Evolutionary conservation across 257 asterid species (phyloP).

Genomic region (Gardenia jasminoides): DNA sequence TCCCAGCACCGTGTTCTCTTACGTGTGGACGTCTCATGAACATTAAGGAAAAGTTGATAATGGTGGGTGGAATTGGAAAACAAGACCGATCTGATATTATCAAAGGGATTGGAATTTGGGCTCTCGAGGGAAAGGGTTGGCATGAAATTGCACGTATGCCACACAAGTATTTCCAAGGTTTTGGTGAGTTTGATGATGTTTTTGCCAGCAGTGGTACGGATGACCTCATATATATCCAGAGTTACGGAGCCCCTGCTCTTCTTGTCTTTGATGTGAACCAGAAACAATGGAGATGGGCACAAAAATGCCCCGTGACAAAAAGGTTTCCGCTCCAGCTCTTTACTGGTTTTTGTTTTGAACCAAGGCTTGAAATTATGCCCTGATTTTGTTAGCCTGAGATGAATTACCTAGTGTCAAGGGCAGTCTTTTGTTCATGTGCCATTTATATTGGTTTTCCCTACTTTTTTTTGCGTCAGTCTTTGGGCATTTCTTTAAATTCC

Average conservation of each 20-base stretch:
- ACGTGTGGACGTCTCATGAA: constrained; percentile 94
- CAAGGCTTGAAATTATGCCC: constrained; percentile 75
- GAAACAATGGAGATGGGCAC: constrained; percentile 91
- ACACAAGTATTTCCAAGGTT: constrained; percentile 80
- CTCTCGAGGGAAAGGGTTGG: constrained; percentile 69
- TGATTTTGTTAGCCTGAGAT: constrained; percentile 22
- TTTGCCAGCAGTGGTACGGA: constrained; percentile 89
- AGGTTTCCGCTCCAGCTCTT: constrained; percentile 95
- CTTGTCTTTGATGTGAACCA: constrained; percentile 61
- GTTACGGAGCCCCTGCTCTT: constrained; percentile 83
- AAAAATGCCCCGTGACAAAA: constrained; percentile 80
- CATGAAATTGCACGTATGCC: constrained; percentile 84
- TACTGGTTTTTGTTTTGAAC: constrained; percentile 91
- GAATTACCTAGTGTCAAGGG: background rate
- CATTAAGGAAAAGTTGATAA: constrained; percentile 65
- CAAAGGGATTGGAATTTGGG: constrained; percentile 91
- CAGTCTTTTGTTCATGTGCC: background rate
- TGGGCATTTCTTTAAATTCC: constrained; percentile 16
- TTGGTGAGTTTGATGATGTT: constrained; percentile 93
- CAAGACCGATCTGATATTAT: constrained; percentile 78
- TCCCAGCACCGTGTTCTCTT: constrained; percentile 77
- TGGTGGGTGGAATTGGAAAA: constrained; percentile 96
- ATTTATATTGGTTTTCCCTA: constrained; percentile 7
- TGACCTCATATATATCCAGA: constrained; percentile 82
- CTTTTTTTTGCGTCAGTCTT: constrained; percentile 5